Percentiles rank a stretch among this genome's conserved stretches.
Conservation (phyloP, 345 rosid species). For the Salix viminalis region DNA sequence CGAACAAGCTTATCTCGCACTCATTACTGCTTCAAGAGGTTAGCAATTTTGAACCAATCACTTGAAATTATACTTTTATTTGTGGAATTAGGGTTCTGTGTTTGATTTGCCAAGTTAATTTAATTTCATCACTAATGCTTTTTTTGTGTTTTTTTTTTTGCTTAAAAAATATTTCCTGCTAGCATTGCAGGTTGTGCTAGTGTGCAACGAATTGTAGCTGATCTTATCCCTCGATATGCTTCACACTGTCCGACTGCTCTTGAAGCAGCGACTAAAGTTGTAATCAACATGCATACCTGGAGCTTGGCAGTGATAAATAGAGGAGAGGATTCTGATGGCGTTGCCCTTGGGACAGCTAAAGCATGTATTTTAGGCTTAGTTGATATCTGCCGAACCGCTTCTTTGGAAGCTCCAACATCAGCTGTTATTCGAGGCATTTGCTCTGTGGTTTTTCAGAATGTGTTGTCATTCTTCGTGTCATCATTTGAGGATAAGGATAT, state of each 20-base stretch:
- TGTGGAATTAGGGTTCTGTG: too few species aligned
- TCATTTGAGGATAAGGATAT: conserved; percentile 51
- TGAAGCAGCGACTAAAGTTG: conserved; percentile 64
- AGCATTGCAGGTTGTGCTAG: conserved; percentile 74
- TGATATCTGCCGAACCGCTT: conserved; percentile 70
- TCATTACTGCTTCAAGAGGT: conserved; percentile 77
- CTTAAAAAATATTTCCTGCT: conserved; percentile 4
- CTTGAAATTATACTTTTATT: too few species aligned
- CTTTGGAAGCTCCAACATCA: conserved; percentile 44
- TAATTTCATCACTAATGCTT: neutral
- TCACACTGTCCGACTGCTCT: conserved; percentile 74
- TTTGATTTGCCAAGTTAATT: too few species aligned
- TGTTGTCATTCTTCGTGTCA: conserved; percentile 58
- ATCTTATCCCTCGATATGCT: conserved; percentile 83
- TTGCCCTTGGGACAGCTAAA: conserved; percentile 75
- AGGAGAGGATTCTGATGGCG: conserved; percentile 68
- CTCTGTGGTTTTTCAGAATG: conserved; percentile 62
- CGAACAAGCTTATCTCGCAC: conserved; percentile 71
- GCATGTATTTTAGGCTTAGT: conserved; percentile 77
- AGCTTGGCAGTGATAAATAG: conserved; percentile 44
- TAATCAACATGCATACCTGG: conserved; percentile 56
- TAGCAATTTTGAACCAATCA: neutral
- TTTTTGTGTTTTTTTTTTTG: neutral
- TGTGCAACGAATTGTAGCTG: conserved; percentile 79
- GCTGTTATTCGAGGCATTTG: conserved; percentile 56